phyloP scores from a whole-genome alignment of 768 basidiomycete species.

The Tylopilus felleus region DNA sequence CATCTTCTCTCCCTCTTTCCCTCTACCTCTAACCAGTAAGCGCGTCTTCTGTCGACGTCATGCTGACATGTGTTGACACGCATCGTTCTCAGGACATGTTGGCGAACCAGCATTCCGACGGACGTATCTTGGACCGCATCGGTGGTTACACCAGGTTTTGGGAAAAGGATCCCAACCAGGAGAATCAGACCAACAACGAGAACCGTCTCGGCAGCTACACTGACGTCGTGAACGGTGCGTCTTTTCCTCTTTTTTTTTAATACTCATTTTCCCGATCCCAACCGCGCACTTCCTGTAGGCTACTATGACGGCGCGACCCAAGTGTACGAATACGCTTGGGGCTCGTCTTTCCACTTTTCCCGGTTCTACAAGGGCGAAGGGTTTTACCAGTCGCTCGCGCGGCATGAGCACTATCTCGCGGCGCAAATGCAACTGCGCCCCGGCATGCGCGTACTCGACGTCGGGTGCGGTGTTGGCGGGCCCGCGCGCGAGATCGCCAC shows the following conservation, averaged over 20 bases:
- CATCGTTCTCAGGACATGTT: not conserved
- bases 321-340: constrained; percentile 94
- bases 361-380: constrained; percentile 93
- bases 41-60: not conserved
- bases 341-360: constrained; percentile 91
- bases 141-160: constrained; percentile 89
- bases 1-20: not conserved
- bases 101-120: constrained; percentile 43
- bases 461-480: constrained; percentile 97
- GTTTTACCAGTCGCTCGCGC: constrained; percentile 67
- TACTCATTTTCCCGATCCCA: not conserved
- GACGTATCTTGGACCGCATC: constrained; percentile 64
- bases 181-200: constrained; percentile 61
- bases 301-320: constrained; percentile 98
- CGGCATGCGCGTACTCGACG: constrained; percentile 95
- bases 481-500: constrained; percentile 93
- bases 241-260: not conserved
- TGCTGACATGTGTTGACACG: not conserved
- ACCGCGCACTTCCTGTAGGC: constrained; percentile 42
- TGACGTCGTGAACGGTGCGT: constrained; percentile 88
- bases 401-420: constrained; percentile 97
- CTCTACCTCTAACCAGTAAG: not conserved
- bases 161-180: constrained; percentile 76
- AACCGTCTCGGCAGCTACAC: constrained; percentile 80
- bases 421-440: constrained; percentile 78